These are phyloP conservation scores for Xylaria castorea DNA, from an alignment of 495 filamentous ascomycete species.

Conservation along the genomic window DNA sequence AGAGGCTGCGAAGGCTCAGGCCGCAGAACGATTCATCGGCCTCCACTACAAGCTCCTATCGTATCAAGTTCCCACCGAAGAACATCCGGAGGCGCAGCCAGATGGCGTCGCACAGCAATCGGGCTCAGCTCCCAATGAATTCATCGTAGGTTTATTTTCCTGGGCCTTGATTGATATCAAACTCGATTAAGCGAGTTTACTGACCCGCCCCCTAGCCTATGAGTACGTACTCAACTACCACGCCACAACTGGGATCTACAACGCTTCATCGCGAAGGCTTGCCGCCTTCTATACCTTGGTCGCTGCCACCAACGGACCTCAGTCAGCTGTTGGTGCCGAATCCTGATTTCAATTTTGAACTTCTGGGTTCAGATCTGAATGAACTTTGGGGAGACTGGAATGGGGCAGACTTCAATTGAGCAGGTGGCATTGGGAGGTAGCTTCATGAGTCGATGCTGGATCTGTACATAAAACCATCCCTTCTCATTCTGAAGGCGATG, in stretches of 20 bases:
- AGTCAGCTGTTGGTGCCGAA: constrained; percentile 33
- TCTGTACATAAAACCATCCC: constrained; percentile 8
- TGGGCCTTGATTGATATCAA: background rate
- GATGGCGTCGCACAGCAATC: constrained; percentile 30
- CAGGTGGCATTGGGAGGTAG: background rate
- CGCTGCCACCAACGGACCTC: constrained; percentile 34
- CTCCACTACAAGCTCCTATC: constrained; percentile 48
- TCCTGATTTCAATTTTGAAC: constrained; percentile 43
- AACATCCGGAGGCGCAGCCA: constrained; percentile 28
- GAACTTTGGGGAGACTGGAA: constrained; percentile 44
- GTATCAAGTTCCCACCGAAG: constrained; percentile 48
- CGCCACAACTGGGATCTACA: constrained; percentile 28
- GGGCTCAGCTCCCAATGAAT: constrained; percentile 31
- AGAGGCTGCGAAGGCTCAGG: constrained; percentile 39
- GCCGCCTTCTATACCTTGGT: constrained; percentile 39
- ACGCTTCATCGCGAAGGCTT: constrained; percentile 33
- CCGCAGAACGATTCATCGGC: constrained; percentile 42
- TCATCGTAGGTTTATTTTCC: constrained; percentile 28
- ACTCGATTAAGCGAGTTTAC: background rate
- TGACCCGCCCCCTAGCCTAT: constrained; percentile 32
- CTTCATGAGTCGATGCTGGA: background rate
- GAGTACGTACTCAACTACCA: constrained; percentile 31
- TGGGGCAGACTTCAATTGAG: constrained; percentile 31
- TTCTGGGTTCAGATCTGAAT: constrained; percentile 41
- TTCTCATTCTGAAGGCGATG: constrained; percentile 16